phyloP scores from a whole-genome alignment of 352 stramenopile species.

The Pythium scleroteichum region DNA sequence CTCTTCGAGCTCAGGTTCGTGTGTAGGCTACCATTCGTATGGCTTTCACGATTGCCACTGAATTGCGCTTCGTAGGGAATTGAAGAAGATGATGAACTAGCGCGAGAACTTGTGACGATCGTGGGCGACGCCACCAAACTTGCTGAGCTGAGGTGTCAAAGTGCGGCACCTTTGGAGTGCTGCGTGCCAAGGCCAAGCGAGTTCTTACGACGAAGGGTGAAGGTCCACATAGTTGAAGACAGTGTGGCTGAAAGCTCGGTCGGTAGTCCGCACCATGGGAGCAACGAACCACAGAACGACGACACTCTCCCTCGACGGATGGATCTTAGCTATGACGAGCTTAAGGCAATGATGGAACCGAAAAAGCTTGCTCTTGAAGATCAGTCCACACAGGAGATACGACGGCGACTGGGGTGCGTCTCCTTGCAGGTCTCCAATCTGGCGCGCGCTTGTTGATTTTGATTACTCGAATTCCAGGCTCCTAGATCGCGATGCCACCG shows the following conservation, averaged over 20 bases:
- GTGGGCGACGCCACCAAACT: constrained; percentile 4
- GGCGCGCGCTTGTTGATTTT: too few relatives aligned
- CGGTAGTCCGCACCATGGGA: background rate
- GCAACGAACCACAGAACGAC: background rate
- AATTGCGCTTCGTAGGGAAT: background rate
- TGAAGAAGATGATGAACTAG: background rate
- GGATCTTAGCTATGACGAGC: constrained; percentile 51
- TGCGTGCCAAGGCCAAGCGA: constrained; percentile 12
- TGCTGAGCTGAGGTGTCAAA: background rate
- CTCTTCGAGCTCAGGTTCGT: constrained; percentile 10
- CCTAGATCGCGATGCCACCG: constrained; percentile 34
- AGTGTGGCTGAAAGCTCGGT: too few relatives aligned
- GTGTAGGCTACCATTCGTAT: too few relatives aligned
- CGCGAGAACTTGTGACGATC: constrained; percentile 2
- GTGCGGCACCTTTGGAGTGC: background rate
- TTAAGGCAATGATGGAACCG: constrained; percentile 60
- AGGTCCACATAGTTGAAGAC: too few relatives aligned
- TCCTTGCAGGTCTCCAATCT: background rate
- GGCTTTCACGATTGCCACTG: too few relatives aligned
- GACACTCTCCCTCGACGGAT: background rate
- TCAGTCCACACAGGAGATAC: constrained; percentile 54
- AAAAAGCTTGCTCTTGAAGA: constrained; percentile 39
- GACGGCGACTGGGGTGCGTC: constrained; percentile 54
- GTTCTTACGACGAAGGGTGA: background rate
- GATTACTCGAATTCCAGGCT: constrained; percentile 23